Evolutionary conservation across 768 basidiomycete species (phyloP).

Genomic region (Termitomyces sp.): DNA sequence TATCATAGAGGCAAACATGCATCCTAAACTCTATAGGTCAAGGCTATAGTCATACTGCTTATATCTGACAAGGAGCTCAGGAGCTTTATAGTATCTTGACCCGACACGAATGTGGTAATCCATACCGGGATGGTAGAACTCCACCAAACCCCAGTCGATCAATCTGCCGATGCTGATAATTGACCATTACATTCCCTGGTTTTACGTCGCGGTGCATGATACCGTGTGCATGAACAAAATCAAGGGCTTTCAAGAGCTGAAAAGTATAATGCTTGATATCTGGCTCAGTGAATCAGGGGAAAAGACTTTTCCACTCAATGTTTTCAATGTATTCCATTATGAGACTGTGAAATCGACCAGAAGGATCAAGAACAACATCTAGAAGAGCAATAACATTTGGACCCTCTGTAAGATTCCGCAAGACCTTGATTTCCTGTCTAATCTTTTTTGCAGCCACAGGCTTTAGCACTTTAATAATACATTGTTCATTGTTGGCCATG

Average conservation of each 20-base stretch:
- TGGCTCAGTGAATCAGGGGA: constrained; percentile 52
- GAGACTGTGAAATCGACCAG: constrained; percentile 58
- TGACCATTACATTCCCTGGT: constrained; percentile 67
- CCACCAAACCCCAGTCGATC: constrained; percentile 77
- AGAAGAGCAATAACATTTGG: constrained; percentile 65
- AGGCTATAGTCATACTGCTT: constrained; percentile 70
- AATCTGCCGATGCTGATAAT: constrained; percentile 56
- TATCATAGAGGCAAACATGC: constrained; percentile 75
- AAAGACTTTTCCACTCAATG: constrained; percentile 61
- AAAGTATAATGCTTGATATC: constrained; percentile 68
- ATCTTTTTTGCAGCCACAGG: constrained; percentile 71
- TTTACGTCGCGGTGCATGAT: constrained; percentile 61
- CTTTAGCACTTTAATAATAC: constrained; percentile 70
- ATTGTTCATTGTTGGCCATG: constrained; percentile 47
- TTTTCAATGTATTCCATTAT: constrained; percentile 69
- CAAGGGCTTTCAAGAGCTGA: constrained; percentile 65
- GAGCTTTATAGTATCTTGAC: constrained; percentile 70
- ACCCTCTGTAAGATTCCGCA: constrained; percentile 65
- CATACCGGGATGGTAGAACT: constrained; percentile 69
- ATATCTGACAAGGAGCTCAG: constrained; percentile 68
- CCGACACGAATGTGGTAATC: constrained; percentile 74
- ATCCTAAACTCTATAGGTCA: constrained; percentile 72
- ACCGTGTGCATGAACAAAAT: constrained; percentile 68
- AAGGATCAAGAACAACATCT: constrained; percentile 68
- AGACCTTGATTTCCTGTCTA: constrained; percentile 72